These are phyloP conservation scores for Talaromyces liani DNA, from an alignment of 495 filamentous ascomycete species.

Conservation along the genomic window DNA sequence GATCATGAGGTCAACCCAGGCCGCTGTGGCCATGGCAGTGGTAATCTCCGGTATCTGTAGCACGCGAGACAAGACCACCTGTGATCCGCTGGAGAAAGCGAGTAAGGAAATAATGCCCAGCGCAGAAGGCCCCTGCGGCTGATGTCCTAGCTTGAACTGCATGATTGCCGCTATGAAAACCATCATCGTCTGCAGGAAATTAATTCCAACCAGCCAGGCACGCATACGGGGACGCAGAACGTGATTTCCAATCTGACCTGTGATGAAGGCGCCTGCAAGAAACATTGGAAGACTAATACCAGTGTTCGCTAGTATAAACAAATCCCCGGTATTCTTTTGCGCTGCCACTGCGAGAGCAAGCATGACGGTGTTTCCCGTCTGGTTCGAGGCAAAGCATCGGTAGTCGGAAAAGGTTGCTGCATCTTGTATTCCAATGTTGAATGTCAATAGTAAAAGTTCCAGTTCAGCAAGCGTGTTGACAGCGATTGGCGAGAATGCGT, in stretches of 20 bases:
- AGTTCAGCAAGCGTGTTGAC: neutral
- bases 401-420: slow-evolving; percentile 55
- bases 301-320: slow-evolving; percentile 29
- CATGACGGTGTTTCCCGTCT: slow-evolving; percentile 58
- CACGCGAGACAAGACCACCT: slow-evolving; percentile 49
- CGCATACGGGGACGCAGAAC: neutral
- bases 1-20: slow-evolving; percentile 54
- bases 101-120: slow-evolving; percentile 41
- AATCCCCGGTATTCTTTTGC: neutral
- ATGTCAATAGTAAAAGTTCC: slow-evolving; percentile 29
- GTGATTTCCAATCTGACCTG: slow-evolving; percentile 37
- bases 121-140: slow-evolving; percentile 24
- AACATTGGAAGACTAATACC: slow-evolving; percentile 47
- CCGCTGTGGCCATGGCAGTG: slow-evolving; percentile 62
- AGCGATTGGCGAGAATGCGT: neutral
- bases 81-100: slow-evolving; percentile 48
- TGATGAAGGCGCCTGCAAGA: slow-evolving; percentile 42
- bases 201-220: neutral
- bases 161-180: neutral
- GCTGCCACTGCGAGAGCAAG: slow-evolving; percentile 32
- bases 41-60: slow-evolving; percentile 54
- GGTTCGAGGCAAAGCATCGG: slow-evolving; percentile 58
- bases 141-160: slow-evolving; percentile 15
- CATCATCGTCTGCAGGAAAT: neutral
- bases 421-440: slow-evolving; percentile 46